A percentile compares a stretch with the other conserved stretches of the same genome.
Evolutionary conservation across 169 alveolate genomes (phyloP).

Genomic region (Eimeria acervulina): DNA sequence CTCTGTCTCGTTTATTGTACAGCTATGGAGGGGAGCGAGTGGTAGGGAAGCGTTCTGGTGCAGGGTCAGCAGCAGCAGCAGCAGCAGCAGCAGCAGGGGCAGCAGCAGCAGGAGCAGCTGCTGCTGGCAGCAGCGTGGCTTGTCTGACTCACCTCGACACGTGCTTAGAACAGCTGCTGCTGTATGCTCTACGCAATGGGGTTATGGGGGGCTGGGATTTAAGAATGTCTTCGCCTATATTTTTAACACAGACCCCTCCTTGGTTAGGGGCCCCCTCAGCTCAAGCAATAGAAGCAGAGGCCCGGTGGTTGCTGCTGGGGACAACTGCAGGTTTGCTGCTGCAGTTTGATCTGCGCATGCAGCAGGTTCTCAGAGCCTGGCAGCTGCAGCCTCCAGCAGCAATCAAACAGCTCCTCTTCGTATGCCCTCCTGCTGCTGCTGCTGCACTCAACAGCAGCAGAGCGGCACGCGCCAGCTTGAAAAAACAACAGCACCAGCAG

Average conservation of each 20-base stretch:
- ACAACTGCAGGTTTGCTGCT: constrained; percentile 75
- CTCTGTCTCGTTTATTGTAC: neutral
- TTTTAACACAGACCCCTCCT: constrained; percentile 30
- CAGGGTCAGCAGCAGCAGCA: neutral
- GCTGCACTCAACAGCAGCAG: constrained; percentile 24
- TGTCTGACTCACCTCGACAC: constrained; percentile 53
- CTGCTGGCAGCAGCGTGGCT: constrained; percentile 50
- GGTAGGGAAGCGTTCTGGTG: neutral
- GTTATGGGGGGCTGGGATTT: constrained; percentile 60
- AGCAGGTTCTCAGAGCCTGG: constrained; percentile 64
- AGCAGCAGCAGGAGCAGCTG: constrained; percentile 64
- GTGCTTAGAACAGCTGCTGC: constrained; percentile 68
- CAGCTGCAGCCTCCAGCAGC: constrained; percentile 28
- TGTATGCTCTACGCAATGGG: constrained; percentile 57
- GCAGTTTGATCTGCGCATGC: constrained; percentile 79
- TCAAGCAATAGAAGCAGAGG: constrained; percentile 15
- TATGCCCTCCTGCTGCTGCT: constrained; percentile 34
- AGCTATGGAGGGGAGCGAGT: neutral
- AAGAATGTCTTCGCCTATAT: constrained; percentile 40
- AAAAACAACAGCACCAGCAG: neutral
- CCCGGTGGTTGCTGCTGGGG: constrained; percentile 50
- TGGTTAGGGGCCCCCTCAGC: constrained; percentile 76
- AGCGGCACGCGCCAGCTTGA: neutral
- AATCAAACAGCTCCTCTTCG: constrained; percentile 1
- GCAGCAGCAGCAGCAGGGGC: constrained; percentile 37